Base-by-base conservation (phyloP, 1,139 yeast genomes). In the Meyerozyma elateridarum region DNA sequence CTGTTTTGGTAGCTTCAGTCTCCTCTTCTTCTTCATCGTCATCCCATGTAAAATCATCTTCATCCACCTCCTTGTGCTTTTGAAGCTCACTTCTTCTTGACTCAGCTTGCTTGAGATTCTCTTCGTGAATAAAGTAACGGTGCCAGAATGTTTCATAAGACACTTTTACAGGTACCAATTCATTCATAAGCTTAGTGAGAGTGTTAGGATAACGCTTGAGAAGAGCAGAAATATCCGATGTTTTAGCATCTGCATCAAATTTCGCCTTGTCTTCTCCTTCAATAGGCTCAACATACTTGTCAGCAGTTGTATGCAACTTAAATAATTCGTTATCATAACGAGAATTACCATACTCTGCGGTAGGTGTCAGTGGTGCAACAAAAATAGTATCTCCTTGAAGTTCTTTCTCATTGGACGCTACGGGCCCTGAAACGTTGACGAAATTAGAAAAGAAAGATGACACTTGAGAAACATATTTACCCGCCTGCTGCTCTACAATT, bases 91-190 rank as follows among this genome's bases (percentile, higher is more conserved):
- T 80, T 44, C 96, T 73, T 49, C 76, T 73, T 42, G 67, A 64
- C 44, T 87, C 96, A 43, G 76, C 79, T 18, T 70, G 70, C 28
- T 75, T 64, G 29, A 87, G 73, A 41, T 69, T 68, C 12, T 60
- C 56, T 35, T 75, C 75, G 51, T 73, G 67, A 37, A 60, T 64
- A 53, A 76, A 84, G 57, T 85, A 89, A 29, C 80, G 69, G 29
- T 64, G 61, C 97, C 97, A 89, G 53, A 89, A 89, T 28, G 64
- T 62, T 19, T 69, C 63, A 44, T 78, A 82, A 1, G 76, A 48
- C 11, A 85, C 60, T 40, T 70, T 55, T 2, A 68, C 73, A 0
- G 94, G 94, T 1, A 85, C 95, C 8, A 88, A 52, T 13, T 64
- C 62, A 35, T 78, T 76, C 78, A 78, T 77, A 29, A 84, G 56